Evolutionary conservation across 2,329 filamentous ascomycete species (phyloP), one percentile per base, ranked within the genome.

Genomic region (Colletotrichum sp.): DNA sequence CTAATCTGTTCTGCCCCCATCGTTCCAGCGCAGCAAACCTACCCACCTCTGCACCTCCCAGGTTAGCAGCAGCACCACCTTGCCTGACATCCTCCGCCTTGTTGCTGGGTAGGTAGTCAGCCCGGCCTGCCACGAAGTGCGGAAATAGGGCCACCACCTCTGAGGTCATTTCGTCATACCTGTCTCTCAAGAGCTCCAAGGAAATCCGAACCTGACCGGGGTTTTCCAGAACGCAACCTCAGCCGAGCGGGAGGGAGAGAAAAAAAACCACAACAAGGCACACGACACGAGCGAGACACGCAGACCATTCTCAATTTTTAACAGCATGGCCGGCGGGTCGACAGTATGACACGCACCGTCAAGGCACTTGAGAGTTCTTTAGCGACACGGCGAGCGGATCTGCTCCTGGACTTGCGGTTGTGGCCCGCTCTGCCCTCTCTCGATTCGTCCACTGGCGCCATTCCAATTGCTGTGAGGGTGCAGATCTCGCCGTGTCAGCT

Each of bases 381-480:
- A 76, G 73, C 69, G 73, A 76, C 71, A 49, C 64, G 39, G 69
- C 69, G 73, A 64, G 73, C 64, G 73, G 73, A 76, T 69, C 73
- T 60, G 9, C 4, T 12, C 2, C 57, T 76, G 70, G 55, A 26
- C 70, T 69, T 57, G 73, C 34, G 44, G 73, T 65, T 69, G 70
- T 57, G 73, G 73, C 73, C 73, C 70, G 73, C 70, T 76, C 70
- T 76, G 57, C 64, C 73, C 73, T 76, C 62, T 62, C 63, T 76
- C 44, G 70, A 72, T 60, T 76, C 73, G 73, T 68, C 73, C 70
- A 73, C 69, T 52, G 26, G 73, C 73, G 57, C 73, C 64, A 36
- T 73, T 57, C 57, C 73, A 65, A 60, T 49, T 60, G 13, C 64
- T 64, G 44, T 36, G 44, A 71, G 49, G 13, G 52, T 30, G 67